These are phyloP conservation scores for Cercophora scortea DNA, from an alignment of 495 filamentous ascomycete species.

Conservation along the genomic window DNA sequence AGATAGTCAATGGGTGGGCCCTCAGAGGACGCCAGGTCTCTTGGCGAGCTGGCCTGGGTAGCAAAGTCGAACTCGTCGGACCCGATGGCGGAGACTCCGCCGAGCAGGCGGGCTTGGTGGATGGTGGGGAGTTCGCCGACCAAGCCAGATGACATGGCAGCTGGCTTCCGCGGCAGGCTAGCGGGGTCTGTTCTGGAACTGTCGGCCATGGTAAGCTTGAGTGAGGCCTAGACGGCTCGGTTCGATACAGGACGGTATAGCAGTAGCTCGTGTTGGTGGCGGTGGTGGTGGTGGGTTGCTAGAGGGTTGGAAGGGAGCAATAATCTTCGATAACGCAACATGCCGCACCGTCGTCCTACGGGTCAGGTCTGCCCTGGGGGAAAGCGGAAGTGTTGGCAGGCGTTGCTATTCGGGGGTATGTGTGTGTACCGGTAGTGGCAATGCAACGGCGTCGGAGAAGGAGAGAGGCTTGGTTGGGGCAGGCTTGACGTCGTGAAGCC, in stretches of 20 bases:
- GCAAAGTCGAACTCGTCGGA: slow-evolving; percentile 28
- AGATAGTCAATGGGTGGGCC: slow-evolving; percentile 33
- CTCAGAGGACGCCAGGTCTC: slow-evolving; percentile 6
- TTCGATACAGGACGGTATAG: too few relatives aligned
- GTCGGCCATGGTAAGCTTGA: slow-evolving; percentile 16
- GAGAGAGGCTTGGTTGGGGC: too few relatives aligned
- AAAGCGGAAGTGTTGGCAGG: too few relatives aligned
- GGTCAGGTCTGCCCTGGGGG: too few relatives aligned
- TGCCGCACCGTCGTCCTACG: background rate
- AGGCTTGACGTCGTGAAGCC: too few relatives aligned
- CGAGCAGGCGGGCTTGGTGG: background rate
- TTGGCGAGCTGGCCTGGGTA: slow-evolving; percentile 7
- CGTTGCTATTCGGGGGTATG: too few relatives aligned
- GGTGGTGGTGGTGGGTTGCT: background rate
- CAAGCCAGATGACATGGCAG: slow-evolving; percentile 15
- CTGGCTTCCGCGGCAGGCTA: slow-evolving; percentile 11
- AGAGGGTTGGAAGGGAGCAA: background rate
- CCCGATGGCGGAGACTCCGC: background rate
- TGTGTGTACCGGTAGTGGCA: too few relatives aligned
- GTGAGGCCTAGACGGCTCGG: too few relatives aligned
- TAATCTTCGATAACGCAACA: slow-evolving; percentile 9
- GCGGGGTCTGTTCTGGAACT: slow-evolving; percentile 6
- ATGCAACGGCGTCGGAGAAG: too few relatives aligned
- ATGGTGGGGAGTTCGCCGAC: slow-evolving; percentile 22
- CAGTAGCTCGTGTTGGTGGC: too few relatives aligned